These are phyloP conservation scores for Murraya koenigii DNA, from an alignment of 345 rosid species.

Conservation along the genomic window DNA sequence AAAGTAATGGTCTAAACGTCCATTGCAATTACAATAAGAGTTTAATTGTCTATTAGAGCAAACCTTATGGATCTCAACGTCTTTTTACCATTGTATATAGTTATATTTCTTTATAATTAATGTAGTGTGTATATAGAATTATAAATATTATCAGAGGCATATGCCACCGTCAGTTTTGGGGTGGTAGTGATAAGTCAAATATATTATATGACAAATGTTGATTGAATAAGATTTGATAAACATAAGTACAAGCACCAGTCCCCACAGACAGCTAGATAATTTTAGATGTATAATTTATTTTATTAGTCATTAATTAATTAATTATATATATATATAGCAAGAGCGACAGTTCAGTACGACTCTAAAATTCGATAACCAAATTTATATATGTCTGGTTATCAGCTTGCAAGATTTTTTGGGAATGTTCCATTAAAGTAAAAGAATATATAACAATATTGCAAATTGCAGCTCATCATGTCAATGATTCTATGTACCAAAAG, in stretches of 20 bases:
- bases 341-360: not conserved
- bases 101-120: no score
- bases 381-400: not conserved
- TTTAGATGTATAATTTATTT: not conserved
- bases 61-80: no score
- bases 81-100: no score
- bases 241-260: not conserved
- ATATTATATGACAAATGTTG: no score
- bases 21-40: no score
- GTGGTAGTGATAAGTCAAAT: not conserved
- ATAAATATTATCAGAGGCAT: not conserved
- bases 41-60: no score
- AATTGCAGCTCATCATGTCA: not conserved
- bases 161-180: not conserved
- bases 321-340: not conserved
- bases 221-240: not conserved
- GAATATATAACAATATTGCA: not conserved
- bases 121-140: not conserved
- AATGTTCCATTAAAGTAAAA: not conserved
- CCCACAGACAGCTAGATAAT: constrained; percentile 18
- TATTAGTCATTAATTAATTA: not conserved
- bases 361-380: not conserved
- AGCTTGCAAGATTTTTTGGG: not conserved
- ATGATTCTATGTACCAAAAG: not conserved
- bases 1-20: no score